Evolutionary conservation across 495 filamentous ascomycete species (phyloP).

Genomic region (Xylaria flabelliformis): DNA sequence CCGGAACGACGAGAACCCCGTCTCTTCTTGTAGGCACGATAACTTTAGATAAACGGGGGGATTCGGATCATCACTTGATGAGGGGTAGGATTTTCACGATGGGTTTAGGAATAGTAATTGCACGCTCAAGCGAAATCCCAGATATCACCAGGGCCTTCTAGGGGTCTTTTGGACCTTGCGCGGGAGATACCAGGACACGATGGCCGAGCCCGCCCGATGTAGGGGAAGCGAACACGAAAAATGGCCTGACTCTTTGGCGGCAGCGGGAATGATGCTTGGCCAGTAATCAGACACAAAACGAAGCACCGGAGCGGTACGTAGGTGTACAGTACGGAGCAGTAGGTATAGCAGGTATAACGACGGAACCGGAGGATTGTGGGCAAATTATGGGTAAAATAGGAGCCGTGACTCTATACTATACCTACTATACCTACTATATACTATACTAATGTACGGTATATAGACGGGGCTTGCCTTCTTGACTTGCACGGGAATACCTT

Average conservation of each 20-base stretch:
- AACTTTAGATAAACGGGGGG: constrained; percentile 23
- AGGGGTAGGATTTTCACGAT: constrained; percentile 25
- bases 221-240: constrained; percentile 39
- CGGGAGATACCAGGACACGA: constrained; percentile 29
- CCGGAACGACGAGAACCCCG: constrained; percentile 14
- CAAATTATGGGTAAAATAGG: constrained; percentile 24
- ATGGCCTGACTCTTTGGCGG: constrained; percentile 44
- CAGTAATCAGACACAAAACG: constrained; percentile 12
- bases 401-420: neutral
- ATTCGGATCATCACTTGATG: constrained; percentile 23
- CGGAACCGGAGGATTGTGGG: constrained; percentile 22
- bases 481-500: neutral
- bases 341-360: constrained; percentile 13
- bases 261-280: constrained; percentile 35
- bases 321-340: neutral
- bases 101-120: constrained; percentile 18
- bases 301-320: constrained; percentile 20
- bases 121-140: constrained; percentile 18
- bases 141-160: constrained; percentile 18
- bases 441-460: neutral
- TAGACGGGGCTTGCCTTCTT: neutral
- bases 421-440: too few species aligned
- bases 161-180: constrained; percentile 18
- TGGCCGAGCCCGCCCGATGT: constrained; percentile 47
- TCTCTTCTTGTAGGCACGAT: constrained; percentile 28